Conservation (phyloP, 305 asterid species). For the Euphrasia arctica region DNA sequence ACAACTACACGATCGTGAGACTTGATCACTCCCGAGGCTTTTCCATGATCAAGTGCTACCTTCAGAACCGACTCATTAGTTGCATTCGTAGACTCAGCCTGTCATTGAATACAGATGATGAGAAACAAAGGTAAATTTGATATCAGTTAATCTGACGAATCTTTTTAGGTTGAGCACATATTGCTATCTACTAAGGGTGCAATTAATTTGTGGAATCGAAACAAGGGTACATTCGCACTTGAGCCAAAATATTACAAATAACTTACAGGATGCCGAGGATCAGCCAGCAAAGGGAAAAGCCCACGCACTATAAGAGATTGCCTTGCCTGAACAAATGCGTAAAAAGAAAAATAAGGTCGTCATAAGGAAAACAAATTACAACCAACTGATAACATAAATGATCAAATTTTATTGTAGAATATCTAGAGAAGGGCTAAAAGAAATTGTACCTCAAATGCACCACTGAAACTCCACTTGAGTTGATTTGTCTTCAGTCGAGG, state of each 20-base stretch:
- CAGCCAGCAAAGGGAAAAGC: constrained; percentile 94
- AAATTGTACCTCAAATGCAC: constrained; percentile 80
- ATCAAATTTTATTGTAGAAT: background rate
- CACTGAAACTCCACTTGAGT: constrained; percentile 84
- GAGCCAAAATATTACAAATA: background rate
- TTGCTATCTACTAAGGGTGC: background rate
- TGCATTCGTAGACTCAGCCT: constrained; percentile 83
- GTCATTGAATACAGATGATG: constrained; percentile 16
- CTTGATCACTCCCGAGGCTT: constrained; percentile 72
- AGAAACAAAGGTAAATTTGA: too few species aligned
- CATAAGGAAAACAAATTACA: background rate
- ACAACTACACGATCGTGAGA: constrained; percentile 87
- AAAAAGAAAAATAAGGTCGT: constrained; percentile 16
- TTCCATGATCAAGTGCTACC: constrained; percentile 88
- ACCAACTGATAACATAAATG: background rate
- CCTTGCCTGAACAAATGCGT: constrained; percentile 60
- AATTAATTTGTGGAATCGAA: background rate
- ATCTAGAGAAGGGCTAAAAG: background rate
- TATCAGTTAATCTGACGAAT: too few species aligned
- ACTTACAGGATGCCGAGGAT: constrained; percentile 95
- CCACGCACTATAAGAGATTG: constrained; percentile 87
- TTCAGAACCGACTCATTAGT: constrained; percentile 71
- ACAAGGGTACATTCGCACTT: background rate
- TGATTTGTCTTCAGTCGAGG: constrained; percentile 91
- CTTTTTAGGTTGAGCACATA: background rate